Conservation (phyloP, 352 stramenopile genomes). For the Phytopythium mirpurense region DNA sequence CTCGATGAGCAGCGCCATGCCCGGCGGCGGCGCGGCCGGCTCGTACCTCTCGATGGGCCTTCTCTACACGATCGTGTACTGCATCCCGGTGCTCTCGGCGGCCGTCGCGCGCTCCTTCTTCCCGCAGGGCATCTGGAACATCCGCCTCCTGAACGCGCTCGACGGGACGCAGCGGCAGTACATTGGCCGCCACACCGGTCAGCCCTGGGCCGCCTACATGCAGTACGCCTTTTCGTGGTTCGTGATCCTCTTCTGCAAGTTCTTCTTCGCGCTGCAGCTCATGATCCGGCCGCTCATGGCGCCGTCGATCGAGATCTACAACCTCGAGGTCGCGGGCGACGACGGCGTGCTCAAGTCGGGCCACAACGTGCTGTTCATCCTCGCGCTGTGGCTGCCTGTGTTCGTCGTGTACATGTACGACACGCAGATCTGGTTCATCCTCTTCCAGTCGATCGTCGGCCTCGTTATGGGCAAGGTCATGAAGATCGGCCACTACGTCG, state of each 20-base stretch:
- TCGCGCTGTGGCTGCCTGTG: conserved; percentile 66
- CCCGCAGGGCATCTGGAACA: conserved; percentile 44
- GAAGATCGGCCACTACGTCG: conserved; percentile 73
- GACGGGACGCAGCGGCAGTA: conserved; percentile 73
- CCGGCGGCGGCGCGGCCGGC: conserved; percentile 36
- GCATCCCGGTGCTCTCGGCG: conserved; percentile 41
- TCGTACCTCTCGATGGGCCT: conserved; percentile 60
- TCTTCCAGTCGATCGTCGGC: conserved; percentile 75
- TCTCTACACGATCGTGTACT: conserved; percentile 57
- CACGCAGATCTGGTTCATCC: conserved; percentile 82
- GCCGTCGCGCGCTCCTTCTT: conserved; percentile 52
- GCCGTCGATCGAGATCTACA: conserved; percentile 71
- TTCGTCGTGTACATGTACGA: conserved; percentile 88
- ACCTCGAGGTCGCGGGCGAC: conserved; percentile 39
- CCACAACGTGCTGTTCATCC: conserved; percentile 80
- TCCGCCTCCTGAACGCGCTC: conserved; percentile 51
- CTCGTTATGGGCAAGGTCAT: conserved; percentile 68
- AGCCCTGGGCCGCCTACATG: conserved; percentile 54
- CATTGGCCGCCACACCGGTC: conserved; percentile 66
- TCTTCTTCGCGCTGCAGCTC: conserved; percentile 72
- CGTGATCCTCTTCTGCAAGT: conserved; percentile 72
- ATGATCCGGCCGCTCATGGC: conserved; percentile 82
- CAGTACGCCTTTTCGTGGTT: conserved; percentile 68
- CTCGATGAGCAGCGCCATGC: conserved; percentile 32
- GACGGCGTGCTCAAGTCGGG: conserved; percentile 56